These are phyloP conservation scores for Teunomyces atbi DNA, from an alignment of 805 yeast species.

Conservation along the genomic window DNA sequence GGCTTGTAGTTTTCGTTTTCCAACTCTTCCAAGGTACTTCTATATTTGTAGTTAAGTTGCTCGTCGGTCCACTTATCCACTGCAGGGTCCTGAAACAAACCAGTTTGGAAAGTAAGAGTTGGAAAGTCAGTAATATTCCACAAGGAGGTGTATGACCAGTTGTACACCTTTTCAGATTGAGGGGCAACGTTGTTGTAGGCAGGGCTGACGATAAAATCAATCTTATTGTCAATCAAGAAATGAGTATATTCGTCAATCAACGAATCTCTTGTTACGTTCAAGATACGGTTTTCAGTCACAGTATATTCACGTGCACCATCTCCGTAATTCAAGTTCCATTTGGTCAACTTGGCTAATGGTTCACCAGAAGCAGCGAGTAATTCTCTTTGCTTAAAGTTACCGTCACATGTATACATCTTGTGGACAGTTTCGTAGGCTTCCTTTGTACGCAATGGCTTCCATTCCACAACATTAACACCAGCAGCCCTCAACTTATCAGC, in stretches of 20 bases:
- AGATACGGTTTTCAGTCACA: conserved; percentile 52
- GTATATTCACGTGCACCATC: conserved; percentile 50
- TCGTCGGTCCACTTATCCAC: conserved; percentile 48
- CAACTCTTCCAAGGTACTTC: conserved; percentile 48
- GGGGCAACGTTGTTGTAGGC: conserved; percentile 73
- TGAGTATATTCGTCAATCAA: conserved; percentile 58
- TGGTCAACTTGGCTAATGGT: conserved; percentile 62
- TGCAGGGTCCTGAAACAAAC: conserved; percentile 54
- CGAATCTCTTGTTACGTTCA: conserved; percentile 54
- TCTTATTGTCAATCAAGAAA: conserved; percentile 49
- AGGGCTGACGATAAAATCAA: conserved; percentile 69
- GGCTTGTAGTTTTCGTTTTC: conserved; percentile 50
- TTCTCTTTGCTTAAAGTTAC: conserved; percentile 55
- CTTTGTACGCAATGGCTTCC: conserved; percentile 56
- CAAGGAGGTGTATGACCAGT: conserved; percentile 79
- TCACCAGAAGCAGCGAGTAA: conserved; percentile 63
- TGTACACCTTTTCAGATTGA: conserved; percentile 56
- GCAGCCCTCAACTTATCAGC: conserved; percentile 55
- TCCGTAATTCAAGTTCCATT: conserved; percentile 59
- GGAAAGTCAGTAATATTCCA: conserved; percentile 75
- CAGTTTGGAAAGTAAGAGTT: conserved; percentile 61
- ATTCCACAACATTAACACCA: conserved; percentile 55
- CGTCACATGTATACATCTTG: conserved; percentile 63
- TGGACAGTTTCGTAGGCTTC: conserved; percentile 60
- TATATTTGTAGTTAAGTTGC: conserved; percentile 32